Evolutionary conservation across 2,329 filamentous ascomycete genomes (phyloP).

Genomic region (Coniosporium tulheliwenetii): DNA sequence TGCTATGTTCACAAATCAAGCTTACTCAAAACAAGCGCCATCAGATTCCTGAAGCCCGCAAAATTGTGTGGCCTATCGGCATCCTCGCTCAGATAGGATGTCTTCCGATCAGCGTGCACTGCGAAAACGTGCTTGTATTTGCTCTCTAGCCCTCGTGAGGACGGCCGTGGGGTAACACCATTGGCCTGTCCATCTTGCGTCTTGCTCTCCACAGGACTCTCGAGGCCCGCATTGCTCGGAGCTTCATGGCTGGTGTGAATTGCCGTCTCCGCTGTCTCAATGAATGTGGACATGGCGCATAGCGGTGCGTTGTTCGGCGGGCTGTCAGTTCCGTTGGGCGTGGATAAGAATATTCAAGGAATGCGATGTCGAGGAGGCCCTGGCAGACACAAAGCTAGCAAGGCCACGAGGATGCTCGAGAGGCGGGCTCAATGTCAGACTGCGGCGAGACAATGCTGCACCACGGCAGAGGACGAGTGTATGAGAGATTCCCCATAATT

Average conservation of each 20-base stretch:
- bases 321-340: too few species aligned
- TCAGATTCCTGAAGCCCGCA: constrained; percentile 85
- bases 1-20: constrained; percentile 1
- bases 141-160: constrained; percentile 19
- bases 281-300: too few species aligned
- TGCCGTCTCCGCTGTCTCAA: not conserved
- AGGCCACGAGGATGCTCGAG: too few species aligned
- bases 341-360: too few species aligned
- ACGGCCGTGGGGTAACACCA: not conserved
- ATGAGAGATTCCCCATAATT: too few species aligned
- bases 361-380: too few species aligned
- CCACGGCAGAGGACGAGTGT: too few species aligned
- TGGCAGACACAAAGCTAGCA: too few species aligned
- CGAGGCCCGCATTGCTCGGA: not conserved
- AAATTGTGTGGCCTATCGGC: constrained; percentile 63
- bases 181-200: not conserved
- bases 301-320: too few species aligned
- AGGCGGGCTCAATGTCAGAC: too few species aligned
- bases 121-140: constrained; percentile 91
- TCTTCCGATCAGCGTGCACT: constrained; percentile 55
- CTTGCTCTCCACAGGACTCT: not conserved
- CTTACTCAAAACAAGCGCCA: constrained; percentile 80
- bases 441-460: too few species aligned
- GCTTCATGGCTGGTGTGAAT: not conserved
- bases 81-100: constrained; percentile 80